These are phyloP conservation scores for Cordyceps fumosorosea DNA, from an alignment of 2,329 filamentous ascomycete genomes.

Conservation along the genomic window DNA sequence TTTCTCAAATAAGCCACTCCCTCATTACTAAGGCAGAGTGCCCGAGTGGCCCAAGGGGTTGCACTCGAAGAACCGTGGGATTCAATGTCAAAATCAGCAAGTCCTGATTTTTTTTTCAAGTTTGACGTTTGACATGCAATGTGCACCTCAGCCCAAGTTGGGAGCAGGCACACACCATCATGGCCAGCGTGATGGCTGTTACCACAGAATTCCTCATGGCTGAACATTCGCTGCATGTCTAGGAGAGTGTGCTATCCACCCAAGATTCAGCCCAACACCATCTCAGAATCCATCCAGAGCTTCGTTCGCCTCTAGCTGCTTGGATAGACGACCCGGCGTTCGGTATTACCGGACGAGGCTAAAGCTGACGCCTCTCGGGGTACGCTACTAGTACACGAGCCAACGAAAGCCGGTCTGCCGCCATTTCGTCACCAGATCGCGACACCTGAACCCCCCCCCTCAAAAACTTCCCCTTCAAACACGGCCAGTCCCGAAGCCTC, in stretches of 20 bases:
- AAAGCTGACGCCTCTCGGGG: not conserved
- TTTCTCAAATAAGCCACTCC: not conserved
- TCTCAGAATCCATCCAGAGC: too few relatives aligned
- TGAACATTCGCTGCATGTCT: too few relatives aligned
- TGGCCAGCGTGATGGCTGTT: too few relatives aligned
- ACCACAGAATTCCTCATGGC: too few relatives aligned
- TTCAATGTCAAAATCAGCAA: not conserved
- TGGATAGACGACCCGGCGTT: not conserved
- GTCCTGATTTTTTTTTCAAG: not conserved
- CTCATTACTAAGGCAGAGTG: not conserved
- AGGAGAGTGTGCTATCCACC: too few relatives aligned
- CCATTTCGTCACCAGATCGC: conserved; percentile 8
- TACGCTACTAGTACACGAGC: not conserved
- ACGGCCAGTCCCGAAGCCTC: not conserved
- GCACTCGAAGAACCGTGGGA: not conserved
- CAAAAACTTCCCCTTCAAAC: not conserved
- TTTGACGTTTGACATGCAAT: too few relatives aligned
- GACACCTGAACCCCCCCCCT: not conserved
- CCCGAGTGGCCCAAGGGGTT: not conserved
- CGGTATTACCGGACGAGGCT: not conserved
- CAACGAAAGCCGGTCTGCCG: not conserved
- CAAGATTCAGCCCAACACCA: too few relatives aligned
- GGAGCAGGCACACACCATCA: too few relatives aligned
- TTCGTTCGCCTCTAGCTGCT: too few relatives aligned
- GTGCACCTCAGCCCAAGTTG: not conserved